Base-by-base conservation (phyloP, 805 yeast species). In the Candida xyloterini region DNA sequence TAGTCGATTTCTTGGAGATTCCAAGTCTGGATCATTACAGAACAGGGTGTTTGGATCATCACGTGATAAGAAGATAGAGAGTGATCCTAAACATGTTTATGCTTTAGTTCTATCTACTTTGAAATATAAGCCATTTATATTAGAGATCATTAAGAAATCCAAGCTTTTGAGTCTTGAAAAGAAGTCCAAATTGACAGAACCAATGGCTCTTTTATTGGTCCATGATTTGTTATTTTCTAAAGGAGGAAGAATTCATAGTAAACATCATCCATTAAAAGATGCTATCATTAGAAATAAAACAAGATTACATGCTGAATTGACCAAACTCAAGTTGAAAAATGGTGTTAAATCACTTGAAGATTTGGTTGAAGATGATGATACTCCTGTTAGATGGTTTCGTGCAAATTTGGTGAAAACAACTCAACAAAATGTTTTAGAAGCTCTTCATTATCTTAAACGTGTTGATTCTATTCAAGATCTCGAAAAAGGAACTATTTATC, bases 231-330 rank as follows among this genome's bases (percentile, higher is more conserved):
- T 90, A 5, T 72, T 93, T 42, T 74, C 91, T 5, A 75, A 79
- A 47, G 71, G 78, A 20, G 93, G 95, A 9, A 67, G 96, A 46
- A 83, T 91, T 43, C 95, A 88, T 57, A 82, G 88, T 71, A 95
- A 95, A 6, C 90, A 89, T 53, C 88, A 83, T 46, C 85, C 91
- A 0, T 71, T 88, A 42, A 93, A 93, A 56, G 93, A 85, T 34
- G 83, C 85, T 10, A 70, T 93, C 4, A 65, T 93, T 40, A 73
- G 78, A 43, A 83, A 89, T 59, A 86, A 84, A 60, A 81, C 95
- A 0, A 68, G 98, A 50, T 66, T 91, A 35, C 79, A 78, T 42
- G 90, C 95, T 1, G 98, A 93, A 57, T 68, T 84, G 42, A 84
- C 78, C 15, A 86, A 84, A 55, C 66, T 88, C 55, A 86, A 87